Conservation (phyloP, 23 red algal species). For the Gracilaria caudata region DNA sequence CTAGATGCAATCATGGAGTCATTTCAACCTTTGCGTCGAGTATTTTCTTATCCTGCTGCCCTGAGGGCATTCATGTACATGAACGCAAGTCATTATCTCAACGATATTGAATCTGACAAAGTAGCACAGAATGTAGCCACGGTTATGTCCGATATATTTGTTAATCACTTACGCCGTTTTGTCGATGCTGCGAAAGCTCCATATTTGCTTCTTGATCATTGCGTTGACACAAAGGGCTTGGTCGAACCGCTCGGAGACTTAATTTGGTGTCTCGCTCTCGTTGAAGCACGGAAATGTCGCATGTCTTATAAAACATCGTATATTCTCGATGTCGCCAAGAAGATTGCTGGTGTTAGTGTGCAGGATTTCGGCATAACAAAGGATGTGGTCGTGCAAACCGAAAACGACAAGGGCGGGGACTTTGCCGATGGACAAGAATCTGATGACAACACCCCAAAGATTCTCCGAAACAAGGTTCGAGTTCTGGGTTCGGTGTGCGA, state of each 20-base stretch:
- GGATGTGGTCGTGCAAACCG: conserved; percentile 16
- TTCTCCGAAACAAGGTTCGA: conserved; percentile 34
- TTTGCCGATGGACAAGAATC: conserved; percentile 4
- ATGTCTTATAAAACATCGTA: conserved; percentile 44
- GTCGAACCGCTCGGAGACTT: conserved; percentile 56
- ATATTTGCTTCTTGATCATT: conserved; percentile 58
- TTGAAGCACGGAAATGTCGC: conserved; percentile 25
- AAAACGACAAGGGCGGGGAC: neutral
- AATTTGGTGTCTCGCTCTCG: conserved; percentile 55
- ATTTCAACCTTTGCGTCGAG: conserved; percentile 57
- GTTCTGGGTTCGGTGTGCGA: conserved; percentile 62
- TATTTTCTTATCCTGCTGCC: conserved; percentile 58
- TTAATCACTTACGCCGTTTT: conserved; percentile 52
- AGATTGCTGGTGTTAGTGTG: conserved; percentile 47
- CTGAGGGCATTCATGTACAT: conserved; percentile 52
- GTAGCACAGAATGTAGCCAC: conserved; percentile 31
- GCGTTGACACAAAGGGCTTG: conserved; percentile 23
- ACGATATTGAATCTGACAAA: conserved; percentile 2
- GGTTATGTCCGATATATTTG: conserved; percentile 35
- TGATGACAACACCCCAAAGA: conserved; percentile 31
- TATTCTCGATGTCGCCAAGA: conserved; percentile 52
- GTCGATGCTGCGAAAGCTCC: conserved; percentile 39
- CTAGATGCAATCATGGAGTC: conserved; percentile 53
- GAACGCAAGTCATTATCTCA: conserved; percentile 30
- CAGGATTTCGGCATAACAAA: conserved; percentile 67